These are phyloP conservation scores for Crithidia sp. DNA, from an alignment of 208 protist genomes.

Conservation along the genomic window DNA sequence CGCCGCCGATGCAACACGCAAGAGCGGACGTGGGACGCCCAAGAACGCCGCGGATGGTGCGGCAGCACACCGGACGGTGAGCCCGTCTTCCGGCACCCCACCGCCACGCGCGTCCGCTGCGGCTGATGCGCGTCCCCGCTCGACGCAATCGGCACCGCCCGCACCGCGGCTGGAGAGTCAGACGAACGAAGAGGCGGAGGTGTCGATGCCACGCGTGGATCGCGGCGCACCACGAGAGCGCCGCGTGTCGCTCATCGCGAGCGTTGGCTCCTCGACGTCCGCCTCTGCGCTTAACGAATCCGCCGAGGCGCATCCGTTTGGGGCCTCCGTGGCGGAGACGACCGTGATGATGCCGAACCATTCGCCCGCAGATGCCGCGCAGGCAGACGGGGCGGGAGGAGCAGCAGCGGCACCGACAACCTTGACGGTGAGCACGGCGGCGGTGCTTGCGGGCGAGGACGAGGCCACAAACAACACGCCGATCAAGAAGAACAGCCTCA, in stretches of 20 bases:
- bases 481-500: background rate
- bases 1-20: background rate
- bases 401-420: background rate
- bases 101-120: background rate
- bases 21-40: no score
- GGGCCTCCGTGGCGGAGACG: background rate
- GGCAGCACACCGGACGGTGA: no score
- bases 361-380: no score
- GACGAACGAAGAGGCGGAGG: background rate
- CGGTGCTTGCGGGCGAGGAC: background rate
- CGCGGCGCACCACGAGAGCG: background rate
- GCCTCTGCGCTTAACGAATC: background rate
- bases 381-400: background rate
- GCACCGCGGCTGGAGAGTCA: background rate
- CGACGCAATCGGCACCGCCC: background rate
- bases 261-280: background rate
- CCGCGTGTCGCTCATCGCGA: conserved; percentile 11
- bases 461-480: background rate
- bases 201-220: conserved; percentile 14
- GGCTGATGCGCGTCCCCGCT: background rate
- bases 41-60: no score
- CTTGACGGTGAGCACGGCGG: background rate
- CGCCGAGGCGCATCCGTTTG: background rate
- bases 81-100: background rate
- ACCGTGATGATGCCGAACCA: background rate